These are phyloP conservation scores for Funneliformis caledonium DNA, from an alignment of 371 early-diverging fungal genomes.

Conservation along the genomic window DNA sequence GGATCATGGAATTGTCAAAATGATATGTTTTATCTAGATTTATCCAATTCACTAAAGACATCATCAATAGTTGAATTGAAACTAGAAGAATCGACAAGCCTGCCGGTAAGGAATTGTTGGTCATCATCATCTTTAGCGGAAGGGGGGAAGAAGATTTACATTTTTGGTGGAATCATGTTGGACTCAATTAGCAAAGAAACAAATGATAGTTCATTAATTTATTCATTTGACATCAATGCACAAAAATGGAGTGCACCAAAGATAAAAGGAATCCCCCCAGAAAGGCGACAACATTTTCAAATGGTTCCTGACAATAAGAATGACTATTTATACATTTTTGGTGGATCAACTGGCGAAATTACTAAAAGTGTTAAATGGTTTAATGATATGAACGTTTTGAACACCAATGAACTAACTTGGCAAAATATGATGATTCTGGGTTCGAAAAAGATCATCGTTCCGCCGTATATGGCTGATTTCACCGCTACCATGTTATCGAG, in stretches of 20 bases:
- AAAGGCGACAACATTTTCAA: neutral
- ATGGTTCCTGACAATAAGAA: neutral
- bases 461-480: neutral
- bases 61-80: too few relatives aligned
- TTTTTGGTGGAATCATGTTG: slow-evolving; percentile 8
- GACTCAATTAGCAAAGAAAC: neutral
- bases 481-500: slow-evolving; percentile 22
- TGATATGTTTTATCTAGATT: slow-evolving; percentile 3
- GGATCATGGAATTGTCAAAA: neutral
- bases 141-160: neutral
- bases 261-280: neutral
- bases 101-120: neutral
- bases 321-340: slow-evolving; percentile 8
- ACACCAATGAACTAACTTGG: neutral
- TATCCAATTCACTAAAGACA: neutral
- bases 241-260: neutral
- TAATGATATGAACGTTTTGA: slow-evolving; percentile 17
- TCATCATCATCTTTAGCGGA: neutral
- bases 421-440: neutral
- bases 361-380: neutral
- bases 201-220: neutral
- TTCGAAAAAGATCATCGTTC: neutral
- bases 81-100: neutral
- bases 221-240: neutral
- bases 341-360: neutral